Evolutionary conservation across 257 asterid genomes (phyloP), one percentile per base, ranked within the genome.

Genomic region (Solanum chilense): DNA sequence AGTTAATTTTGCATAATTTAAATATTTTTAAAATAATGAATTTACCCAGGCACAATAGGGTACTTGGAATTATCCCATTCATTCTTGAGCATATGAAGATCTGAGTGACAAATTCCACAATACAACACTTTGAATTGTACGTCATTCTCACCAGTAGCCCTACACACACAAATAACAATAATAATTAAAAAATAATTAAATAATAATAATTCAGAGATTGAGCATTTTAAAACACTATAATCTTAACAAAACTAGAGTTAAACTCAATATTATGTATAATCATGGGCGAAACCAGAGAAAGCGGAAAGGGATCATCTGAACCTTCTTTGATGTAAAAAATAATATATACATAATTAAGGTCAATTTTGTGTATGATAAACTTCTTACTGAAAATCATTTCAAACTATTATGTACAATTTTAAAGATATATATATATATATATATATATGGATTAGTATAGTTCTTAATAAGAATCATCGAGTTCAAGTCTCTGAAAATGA

Each of bases 41-140:
- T 85, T 44, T 88, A 88, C 94, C 93, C 93, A 8, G 94, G 91
- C 13, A 92, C 93, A 74, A 91, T 31, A 52, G 93, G 93, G 44
- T 84, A 92, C 16, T 70, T 84, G 58, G 90, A 58, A 60, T 58
- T 73, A n/a, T 90, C 91, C 91, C 89, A 87, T 21, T 91, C 92
- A 49, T 91, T 92, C 89, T 91, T 92, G 45, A 81, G 68, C 88
- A 82, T 87, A 76, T 92, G 93, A 83, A 90, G 92, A 88, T 92
- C 94, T 1, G 92, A 86, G 87, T 92, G 94, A 83, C 93, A 92
- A 18, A 92, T 87, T 13, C 93, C 94, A 89, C 93, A 90, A 16
- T 90, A 90, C 52, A 90, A 1, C 31, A 91, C 87, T 68, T 88
- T 92, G 42, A 90, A 44, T 77, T 88, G 91, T 52, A 92, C 93